Evolutionary conservation across 1,284 basidiomycete species (phyloP), one percentile per base, ranked within the genome.

Genomic region (Irpex lacteus): DNA sequence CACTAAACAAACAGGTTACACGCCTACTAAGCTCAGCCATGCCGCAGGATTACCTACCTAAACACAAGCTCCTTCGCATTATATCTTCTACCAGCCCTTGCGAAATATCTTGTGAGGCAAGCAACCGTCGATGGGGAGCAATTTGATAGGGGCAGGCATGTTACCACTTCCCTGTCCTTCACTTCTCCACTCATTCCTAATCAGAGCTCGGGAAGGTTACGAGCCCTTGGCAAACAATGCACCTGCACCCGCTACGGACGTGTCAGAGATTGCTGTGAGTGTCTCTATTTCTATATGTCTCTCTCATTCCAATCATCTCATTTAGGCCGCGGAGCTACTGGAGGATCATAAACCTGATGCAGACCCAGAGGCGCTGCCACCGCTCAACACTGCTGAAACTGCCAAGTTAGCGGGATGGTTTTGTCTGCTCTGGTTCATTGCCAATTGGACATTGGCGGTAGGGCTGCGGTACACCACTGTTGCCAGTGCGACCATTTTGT

Each of bases 401-500:
- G 88, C 89, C 4, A 77, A 84, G 54, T 81, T 98, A 9, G 93
- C 95, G 1, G 80, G 86, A 2, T 78, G 83, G 65, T 98, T 97
- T 76, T 93, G 90, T 71, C 80, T 93, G 61, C 80, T 95, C 55
- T 96, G 94, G 95, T 97, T 98, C 71, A 81, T 89, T 50, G 96
- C 96, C 18, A 98, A 98, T 73, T 98, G 95, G 94, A 77, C 88
- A 5, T 78, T 96, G 54, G 97, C 96, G 74, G 88, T 89, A 1
- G 82, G 91, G 8, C 81, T 98, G 56, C 88, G 86, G 44, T 92
- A 89, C 74, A 98, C 96, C 1, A 94, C 89, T 70, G 96, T 98
- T 26, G 93, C 94, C 3, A 96, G 94, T 72, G 88, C 93, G 26
- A 98, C 95, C 3, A 91, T 98, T 52, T 76, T 98, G 59, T 91